Conservation (phyloP, 768 basidiomycete species). For the Clathrus columnatus region DNA sequence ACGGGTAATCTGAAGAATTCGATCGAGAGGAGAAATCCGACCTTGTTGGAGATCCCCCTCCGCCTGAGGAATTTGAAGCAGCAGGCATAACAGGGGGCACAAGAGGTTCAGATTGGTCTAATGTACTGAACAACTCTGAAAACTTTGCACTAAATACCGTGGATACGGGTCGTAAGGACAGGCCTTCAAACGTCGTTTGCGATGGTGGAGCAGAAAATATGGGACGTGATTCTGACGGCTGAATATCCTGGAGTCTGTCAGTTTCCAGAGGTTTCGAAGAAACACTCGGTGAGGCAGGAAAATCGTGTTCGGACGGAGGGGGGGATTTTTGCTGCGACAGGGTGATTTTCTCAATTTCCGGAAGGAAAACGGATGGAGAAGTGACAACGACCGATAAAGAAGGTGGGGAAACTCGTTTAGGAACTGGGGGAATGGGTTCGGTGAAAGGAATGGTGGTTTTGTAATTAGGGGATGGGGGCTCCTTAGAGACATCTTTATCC, state of each 20-base stretch:
- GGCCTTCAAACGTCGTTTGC: constrained; percentile 50
- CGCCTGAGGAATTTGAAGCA: constrained; percentile 17
- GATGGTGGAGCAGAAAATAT: constrained; percentile 62
- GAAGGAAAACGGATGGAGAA: constrained; percentile 5
- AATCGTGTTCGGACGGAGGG: not conserved
- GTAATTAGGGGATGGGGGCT: not conserved
- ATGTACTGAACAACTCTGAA: constrained; percentile 31
- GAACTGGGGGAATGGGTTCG: constrained; percentile 1
- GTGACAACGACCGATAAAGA: constrained; percentile 9
- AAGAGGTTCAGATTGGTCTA: not conserved
- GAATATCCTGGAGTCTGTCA: not conserved
- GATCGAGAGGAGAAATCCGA: constrained; percentile 22
- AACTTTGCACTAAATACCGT: constrained; percentile 68
- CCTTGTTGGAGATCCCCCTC: constrained; percentile 42
- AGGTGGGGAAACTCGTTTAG: constrained; percentile 5
- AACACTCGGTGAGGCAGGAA: not conserved
- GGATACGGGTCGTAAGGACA: constrained; percentile 69
- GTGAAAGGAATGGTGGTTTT: not conserved
- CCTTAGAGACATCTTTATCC: constrained; percentile 22
- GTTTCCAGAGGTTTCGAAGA: not conserved
- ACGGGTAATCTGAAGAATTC: constrained; percentile 9
- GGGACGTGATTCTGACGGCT: not conserved
- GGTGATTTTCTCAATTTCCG: not conserved
- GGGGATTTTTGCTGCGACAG: not conserved
- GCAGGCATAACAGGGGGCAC: constrained; percentile 32